Evolutionary conservation across 306 rosid species (phyloP).

Genomic region (Citrullus mucosospermus): DNA sequence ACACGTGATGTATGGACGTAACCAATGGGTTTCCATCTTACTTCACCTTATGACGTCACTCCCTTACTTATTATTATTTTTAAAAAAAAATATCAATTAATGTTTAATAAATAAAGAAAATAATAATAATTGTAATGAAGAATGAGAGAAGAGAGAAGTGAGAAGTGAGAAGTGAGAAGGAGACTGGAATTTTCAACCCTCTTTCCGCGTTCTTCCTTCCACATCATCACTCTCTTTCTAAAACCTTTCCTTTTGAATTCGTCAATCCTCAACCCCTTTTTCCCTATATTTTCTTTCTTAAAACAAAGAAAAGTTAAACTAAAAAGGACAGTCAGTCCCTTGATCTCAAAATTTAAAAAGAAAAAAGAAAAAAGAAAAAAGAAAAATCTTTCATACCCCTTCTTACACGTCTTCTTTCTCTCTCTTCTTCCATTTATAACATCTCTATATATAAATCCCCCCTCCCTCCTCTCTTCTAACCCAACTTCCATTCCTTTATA

Average conservation of each 20-base stretch:
- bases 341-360: too few relatives aligned
- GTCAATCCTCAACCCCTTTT: not conserved
- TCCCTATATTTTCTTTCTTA: too few relatives aligned
- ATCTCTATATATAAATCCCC: not conserved
- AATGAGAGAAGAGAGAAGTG: too few relatives aligned
- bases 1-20: not conserved
- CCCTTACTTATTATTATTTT: too few relatives aligned
- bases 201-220: not conserved
- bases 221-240: too few relatives aligned
- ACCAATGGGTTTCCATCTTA: not conserved
- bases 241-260: not conserved
- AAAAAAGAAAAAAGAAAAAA: too few relatives aligned
- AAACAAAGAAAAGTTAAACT: too few relatives aligned
- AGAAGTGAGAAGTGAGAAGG: too few relatives aligned
- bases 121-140: too few relatives aligned
- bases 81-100: too few relatives aligned
- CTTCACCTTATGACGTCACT: not conserved
- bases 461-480: not conserved
- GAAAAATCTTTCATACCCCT: not conserved
- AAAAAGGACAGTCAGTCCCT: too few relatives aligned
- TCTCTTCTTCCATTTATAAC: not conserved
- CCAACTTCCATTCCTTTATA: not conserved
- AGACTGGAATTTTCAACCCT: not conserved
- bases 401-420: slow-evolving; percentile 7
- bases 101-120: too few relatives aligned